These are phyloP conservation scores for Zygosaccharomyces rouxii DNA, from an alignment of 805 yeast genomes.

Conservation along the genomic window DNA sequence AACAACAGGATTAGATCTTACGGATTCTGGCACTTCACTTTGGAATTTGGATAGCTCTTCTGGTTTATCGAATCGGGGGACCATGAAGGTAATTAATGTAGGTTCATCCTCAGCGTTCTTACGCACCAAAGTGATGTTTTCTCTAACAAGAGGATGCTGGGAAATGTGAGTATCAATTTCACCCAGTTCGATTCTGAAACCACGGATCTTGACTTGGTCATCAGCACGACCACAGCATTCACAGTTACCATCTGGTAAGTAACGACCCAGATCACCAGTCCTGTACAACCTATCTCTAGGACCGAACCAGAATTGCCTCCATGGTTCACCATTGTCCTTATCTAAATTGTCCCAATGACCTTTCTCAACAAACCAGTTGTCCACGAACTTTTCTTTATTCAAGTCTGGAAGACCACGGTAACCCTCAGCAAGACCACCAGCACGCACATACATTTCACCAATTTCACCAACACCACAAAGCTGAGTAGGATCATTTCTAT, in stretches of 20 bases:
- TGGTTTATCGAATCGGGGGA: conserved; percentile 62
- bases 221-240: conserved; percentile 99
- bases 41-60: conserved; percentile 43
- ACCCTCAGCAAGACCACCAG: conserved; percentile 96
- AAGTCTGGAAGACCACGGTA: conserved; percentile 88
- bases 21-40: conserved; percentile 41
- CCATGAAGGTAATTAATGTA: conserved; percentile 83
- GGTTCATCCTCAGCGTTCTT: conserved; percentile 93
- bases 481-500: conserved; percentile 80
- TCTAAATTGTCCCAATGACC: conserved; percentile 59
- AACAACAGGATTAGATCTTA: conserved; percentile 59
- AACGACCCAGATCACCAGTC: conserved; percentile 96
- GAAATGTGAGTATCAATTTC: conserved; percentile 97
- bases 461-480: conserved; percentile 98
- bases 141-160: conserved; percentile 88
- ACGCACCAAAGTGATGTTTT: conserved; percentile 86
- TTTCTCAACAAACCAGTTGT: conserved; percentile 82
- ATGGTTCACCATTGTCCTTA: conserved; percentile 44
- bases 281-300: conserved; percentile 94
- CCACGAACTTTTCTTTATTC: conserved; percentile 80
- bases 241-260: conserved; percentile 93
- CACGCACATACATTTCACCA: conserved; percentile 97
- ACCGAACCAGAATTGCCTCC: conserved; percentile 84
- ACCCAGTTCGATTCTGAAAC: conserved; percentile 96
- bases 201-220: conserved; percentile 97